These are phyloP conservation scores for Elaeagnus macrophylla DNA, from an alignment of 306 rosid genomes.

Conservation along the genomic window DNA sequence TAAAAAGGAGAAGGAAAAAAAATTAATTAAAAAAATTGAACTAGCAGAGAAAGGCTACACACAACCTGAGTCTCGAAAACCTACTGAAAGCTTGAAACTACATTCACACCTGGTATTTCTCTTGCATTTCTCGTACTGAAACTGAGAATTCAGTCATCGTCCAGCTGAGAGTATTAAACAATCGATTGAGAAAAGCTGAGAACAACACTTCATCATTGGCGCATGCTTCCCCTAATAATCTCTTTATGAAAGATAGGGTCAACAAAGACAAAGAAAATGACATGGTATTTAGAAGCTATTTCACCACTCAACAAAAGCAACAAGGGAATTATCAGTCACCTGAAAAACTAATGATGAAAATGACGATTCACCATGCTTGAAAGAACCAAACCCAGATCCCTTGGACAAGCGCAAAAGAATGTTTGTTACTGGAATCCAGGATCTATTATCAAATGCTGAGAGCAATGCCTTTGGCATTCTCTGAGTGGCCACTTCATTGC, in stretches of 20 bases:
- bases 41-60: not conserved
- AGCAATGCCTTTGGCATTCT: conserved; percentile 82
- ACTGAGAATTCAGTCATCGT: conserved; percentile 97
- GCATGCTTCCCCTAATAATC: conserved; percentile 78
- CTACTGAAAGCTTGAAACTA: not conserved
- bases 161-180: conserved; percentile 95
- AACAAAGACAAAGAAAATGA: not conserved
- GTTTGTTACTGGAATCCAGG: conserved; percentile 90
- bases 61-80: not conserved
- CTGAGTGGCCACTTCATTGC: conserved; percentile 71
- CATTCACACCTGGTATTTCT: conserved; percentile 56
- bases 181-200: conserved; percentile 90
- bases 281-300: conserved; percentile 21
- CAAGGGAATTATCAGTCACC: conserved; percentile 28
- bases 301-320: conserved; percentile 1
- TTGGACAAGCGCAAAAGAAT: conserved; percentile 84
- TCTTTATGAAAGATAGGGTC: conserved; percentile 41
- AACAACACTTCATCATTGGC: conserved; percentile 58
- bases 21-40: not conserved
- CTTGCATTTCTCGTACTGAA: conserved; percentile 94
- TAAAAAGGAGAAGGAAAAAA: no score
- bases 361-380: conserved; percentile 86
- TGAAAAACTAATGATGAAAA: conserved; percentile 75
- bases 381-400: conserved; percentile 85
- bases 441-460: conserved; percentile 86